Evolutionary conservation across 768 basidiomycete genomes (phyloP).

Genomic region (Mycena galericulata): DNA sequence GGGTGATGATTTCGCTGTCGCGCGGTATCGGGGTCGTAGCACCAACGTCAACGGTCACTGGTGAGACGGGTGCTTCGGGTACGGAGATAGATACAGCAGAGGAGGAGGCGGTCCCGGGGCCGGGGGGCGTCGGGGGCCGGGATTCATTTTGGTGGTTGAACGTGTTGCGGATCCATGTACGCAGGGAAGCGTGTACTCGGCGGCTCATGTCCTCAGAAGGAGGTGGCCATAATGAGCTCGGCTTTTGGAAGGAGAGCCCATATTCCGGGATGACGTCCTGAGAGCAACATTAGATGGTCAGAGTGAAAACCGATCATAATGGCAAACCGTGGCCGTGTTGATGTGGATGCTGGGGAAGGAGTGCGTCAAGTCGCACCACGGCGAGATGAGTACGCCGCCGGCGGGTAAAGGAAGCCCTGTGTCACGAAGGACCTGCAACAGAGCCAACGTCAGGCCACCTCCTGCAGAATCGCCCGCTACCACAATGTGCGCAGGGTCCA

Average conservation of each 20-base stretch:
- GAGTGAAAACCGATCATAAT: background rate
- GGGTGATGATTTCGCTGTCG: slow-evolving; percentile 57
- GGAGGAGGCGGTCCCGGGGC: slow-evolving; percentile 19
- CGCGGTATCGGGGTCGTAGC: slow-evolving; percentile 58
- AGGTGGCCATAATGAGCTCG: slow-evolving; percentile 83
- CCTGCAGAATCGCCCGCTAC: slow-evolving; percentile 95
- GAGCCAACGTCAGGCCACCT: slow-evolving; percentile 85
- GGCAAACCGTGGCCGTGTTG: slow-evolving; percentile 84
- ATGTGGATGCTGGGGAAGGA: slow-evolving; percentile 90
- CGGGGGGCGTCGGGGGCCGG: slow-evolving; percentile 38
- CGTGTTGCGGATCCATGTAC: slow-evolving; percentile 69
- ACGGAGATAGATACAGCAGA: slow-evolving; percentile 20
- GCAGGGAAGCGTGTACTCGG: slow-evolving; percentile 68
- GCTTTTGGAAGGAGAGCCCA: slow-evolving; percentile 83
- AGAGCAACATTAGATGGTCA: background rate
- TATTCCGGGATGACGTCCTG: slow-evolving; percentile 87
- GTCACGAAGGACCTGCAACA: slow-evolving; percentile 92
- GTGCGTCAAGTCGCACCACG: slow-evolving; percentile 94
- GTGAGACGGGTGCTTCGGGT: slow-evolving; percentile 34
- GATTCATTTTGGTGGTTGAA: slow-evolving; percentile 50
- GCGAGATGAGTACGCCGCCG: slow-evolving; percentile 90
- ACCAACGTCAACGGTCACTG: slow-evolving; percentile 57
- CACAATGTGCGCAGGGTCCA: slow-evolving; percentile 85
- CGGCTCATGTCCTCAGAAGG: slow-evolving; percentile 73
- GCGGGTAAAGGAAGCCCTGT: slow-evolving; percentile 84